Evolutionary conservation across 768 basidiomycete species (phyloP).

Genomic region (Boletus rufocinnamomeus): DNA sequence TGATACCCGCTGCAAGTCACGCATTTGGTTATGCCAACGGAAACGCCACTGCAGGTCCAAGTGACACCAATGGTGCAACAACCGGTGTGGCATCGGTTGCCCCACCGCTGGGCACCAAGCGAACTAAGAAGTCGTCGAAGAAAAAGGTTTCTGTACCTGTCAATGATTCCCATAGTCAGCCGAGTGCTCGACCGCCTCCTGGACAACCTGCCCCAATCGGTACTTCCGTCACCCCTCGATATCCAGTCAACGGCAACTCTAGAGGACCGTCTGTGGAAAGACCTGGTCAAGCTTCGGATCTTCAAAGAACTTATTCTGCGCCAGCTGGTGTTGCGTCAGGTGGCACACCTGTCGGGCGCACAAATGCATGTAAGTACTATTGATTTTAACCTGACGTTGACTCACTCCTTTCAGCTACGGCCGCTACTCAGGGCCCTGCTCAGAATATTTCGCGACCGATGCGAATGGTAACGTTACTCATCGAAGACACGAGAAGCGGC

Average conservation of each 20-base stretch:
- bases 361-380: constrained; percentile 37
- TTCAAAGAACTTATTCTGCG: constrained; percentile 1
- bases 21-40: constrained; percentile 1
- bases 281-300: background rate
- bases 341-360: constrained; percentile 27
- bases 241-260: constrained; percentile 2
- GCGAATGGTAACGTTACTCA: constrained; percentile 67
- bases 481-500: constrained; percentile 60
- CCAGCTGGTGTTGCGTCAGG: background rate
- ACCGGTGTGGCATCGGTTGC: background rate
- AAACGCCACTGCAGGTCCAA: constrained; percentile 8
- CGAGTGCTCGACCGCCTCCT: constrained; percentile 11
- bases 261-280: constrained; percentile 3
- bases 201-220: constrained; percentile 3
- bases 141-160: constrained; percentile 1
- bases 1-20: constrained; percentile 5
- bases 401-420: constrained; percentile 17
- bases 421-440: constrained; percentile 14
- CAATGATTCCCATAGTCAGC: background rate
- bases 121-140: constrained; percentile 18
- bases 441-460: constrained; percentile 24
- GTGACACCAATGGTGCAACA: background rate
- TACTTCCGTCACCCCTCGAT: constrained; percentile 5
- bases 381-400: background rate
- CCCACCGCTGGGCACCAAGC: constrained; percentile 2